Conservation (phyloP, 306 rosid genomes). For the Sphenostylis stenocarpa region DNA sequence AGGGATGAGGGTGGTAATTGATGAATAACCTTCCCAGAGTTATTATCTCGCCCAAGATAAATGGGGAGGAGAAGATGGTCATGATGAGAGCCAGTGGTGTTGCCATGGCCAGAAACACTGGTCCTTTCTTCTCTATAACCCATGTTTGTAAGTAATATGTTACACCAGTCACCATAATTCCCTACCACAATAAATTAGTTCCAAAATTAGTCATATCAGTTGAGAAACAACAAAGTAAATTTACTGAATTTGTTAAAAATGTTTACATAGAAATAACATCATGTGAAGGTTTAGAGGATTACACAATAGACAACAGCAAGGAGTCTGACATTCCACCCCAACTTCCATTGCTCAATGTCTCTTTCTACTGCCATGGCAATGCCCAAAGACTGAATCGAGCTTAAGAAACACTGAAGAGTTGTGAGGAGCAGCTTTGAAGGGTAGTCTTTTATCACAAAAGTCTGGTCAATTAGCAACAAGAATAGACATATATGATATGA, state of each 20-base stretch:
- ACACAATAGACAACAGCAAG: slow-evolving; percentile 73
- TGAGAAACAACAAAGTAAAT: background rate
- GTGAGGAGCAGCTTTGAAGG: slow-evolving; percentile 80
- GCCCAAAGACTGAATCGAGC: slow-evolving; percentile 62
- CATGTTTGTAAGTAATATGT: slow-evolving; percentile 82
- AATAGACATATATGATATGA: background rate
- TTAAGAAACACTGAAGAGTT: slow-evolving; percentile 63
- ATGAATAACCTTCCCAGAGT: slow-evolving; percentile 69
- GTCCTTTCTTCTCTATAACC: slow-evolving; percentile 82
- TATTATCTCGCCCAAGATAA: slow-evolving; percentile 61
- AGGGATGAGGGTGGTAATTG: background rate
- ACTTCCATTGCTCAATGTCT: slow-evolving; percentile 66
- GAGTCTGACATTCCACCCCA: slow-evolving; percentile 73
- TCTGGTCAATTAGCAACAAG: slow-evolving; percentile 38
- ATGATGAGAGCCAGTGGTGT: slow-evolving; percentile 67
- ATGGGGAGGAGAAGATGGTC: slow-evolving; percentile 57
- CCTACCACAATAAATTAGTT: slow-evolving; percentile 44
- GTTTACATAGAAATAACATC: background rate
- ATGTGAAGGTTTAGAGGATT: slow-evolving; percentile 26
- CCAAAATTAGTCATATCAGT: background rate
- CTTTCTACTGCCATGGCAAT: slow-evolving; percentile 73
- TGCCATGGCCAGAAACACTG: slow-evolving; percentile 84
- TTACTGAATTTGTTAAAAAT: background rate
- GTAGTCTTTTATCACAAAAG: slow-evolving; percentile 54
- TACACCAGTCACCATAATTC: slow-evolving; percentile 74